A percentile compares a stretch with the other conserved stretches of the same genome.
Evolutionary conservation across 768 basidiomycete genomes (phyloP).

Genomic region (Tricholoma hemisulphureum): DNA sequence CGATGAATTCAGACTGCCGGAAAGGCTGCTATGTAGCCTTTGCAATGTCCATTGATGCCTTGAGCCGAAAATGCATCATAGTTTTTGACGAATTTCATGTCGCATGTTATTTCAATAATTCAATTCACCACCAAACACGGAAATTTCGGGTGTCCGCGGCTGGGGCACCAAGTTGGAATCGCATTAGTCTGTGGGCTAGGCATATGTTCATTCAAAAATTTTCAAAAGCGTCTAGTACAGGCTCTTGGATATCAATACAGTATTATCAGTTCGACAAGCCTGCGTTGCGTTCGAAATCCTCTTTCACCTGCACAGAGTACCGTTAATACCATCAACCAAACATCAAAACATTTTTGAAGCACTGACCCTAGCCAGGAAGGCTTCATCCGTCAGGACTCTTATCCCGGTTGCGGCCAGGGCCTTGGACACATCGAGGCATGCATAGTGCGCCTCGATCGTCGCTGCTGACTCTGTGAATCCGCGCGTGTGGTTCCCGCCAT

Average conservation of each 20-base stretch:
- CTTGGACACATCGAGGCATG: conserved; percentile 46
- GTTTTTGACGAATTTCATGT: no score
- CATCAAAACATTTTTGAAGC: no score
- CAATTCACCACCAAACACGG: not conserved
- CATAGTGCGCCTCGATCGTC: conserved; percentile 44
- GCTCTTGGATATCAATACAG: no score
- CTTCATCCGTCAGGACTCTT: conserved; percentile 45
- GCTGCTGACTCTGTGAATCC: conserved; percentile 49
- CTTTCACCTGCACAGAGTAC: not conserved
- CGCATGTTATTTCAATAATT: no score
- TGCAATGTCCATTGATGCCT: not conserved
- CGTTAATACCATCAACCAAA: not conserved
- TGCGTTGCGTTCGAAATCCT: not conserved
- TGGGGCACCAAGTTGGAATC: no score
- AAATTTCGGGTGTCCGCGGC: no score
- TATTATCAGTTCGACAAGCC: not conserved
- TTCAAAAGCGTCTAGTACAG: no score
- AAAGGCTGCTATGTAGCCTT: conserved; percentile 33
- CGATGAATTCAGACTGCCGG: conserved; percentile 28
- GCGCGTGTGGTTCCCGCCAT: conserved; percentile 57
- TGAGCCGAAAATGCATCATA: not conserved
- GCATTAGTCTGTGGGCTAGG: no score
- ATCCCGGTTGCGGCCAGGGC: conserved; percentile 50
- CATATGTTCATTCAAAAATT: no score
- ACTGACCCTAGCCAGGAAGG: conserved; percentile 40